phyloP scores from a whole-genome alignment of 345 rosid species.

The Syzygium aromaticum region DNA sequence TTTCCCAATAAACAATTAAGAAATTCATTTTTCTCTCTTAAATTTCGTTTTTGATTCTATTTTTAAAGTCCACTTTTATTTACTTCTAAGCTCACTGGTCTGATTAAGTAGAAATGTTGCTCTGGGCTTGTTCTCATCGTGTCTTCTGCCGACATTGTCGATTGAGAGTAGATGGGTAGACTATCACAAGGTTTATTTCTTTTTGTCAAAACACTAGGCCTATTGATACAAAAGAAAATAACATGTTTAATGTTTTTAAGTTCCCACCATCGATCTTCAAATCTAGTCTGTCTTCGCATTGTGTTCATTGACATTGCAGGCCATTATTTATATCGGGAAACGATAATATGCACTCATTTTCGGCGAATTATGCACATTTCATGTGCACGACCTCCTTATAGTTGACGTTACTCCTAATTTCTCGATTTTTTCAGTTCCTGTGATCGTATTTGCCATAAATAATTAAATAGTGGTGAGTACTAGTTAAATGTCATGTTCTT shows the following conservation, averaged over 20 bases:
- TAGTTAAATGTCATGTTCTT: background rate
- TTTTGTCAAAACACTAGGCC: too few species aligned
- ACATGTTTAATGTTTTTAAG: background rate
- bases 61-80: background rate
- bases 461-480: background rate
- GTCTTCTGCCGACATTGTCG: rapidly evolving
- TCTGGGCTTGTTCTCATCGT: rapidly evolving
- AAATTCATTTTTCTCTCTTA: background rate
- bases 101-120: background rate
- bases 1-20: background rate
- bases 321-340: background rate
- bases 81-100: background rate
- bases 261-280: rapidly evolving
- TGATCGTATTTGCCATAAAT: background rate
- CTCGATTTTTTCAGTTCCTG: background rate
- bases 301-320: background rate
- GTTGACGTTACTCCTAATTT: background rate
- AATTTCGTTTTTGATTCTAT: background rate
- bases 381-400: background rate
- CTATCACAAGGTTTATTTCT: background rate
- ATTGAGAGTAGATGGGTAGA: background rate
- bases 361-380: background rate
- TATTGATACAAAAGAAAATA: background rate
- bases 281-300: rapidly evolving
- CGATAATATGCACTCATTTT: background rate